Evolutionary conservation across 2,329 filamentous ascomycete species (phyloP).

Genomic region (Arthrobotrys megalospora): DNA sequence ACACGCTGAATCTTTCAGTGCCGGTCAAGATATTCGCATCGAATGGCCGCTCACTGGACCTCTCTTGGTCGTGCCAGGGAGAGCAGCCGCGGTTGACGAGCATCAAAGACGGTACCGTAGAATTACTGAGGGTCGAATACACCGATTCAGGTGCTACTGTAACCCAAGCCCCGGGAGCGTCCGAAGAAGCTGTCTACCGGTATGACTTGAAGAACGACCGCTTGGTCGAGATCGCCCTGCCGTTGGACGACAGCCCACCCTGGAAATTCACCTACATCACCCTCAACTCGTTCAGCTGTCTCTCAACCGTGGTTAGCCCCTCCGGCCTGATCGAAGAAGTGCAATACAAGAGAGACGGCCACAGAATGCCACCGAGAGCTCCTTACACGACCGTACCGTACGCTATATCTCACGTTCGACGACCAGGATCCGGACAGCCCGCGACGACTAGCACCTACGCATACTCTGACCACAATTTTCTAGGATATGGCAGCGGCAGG

Average conservation of each 20-base stretch:
- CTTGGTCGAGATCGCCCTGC: neutral
- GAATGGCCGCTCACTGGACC: neutral
- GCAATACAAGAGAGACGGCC: neutral
- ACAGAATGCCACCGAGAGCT: neutral
- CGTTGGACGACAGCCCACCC: neutral
- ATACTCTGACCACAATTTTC: neutral
- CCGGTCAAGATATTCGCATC: neutral
- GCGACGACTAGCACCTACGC: neutral
- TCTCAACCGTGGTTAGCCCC: neutral
- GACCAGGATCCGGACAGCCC: neutral
- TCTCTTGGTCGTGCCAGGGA: neutral
- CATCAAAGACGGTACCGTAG: neutral
- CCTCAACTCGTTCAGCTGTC: neutral
- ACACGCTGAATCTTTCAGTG: neutral
- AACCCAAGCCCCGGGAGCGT: neutral
- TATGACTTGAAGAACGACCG: neutral
- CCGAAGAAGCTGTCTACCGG: neutral
- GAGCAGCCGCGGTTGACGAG: neutral
- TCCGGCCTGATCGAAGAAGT: neutral
- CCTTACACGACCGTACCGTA: neutral
- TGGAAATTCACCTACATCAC: neutral
- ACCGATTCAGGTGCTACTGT: neutral
- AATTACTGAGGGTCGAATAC: neutral
- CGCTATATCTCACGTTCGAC: neutral
- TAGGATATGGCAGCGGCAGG: neutral